A percentile compares a stretch with the other conserved stretches of the same genome.
Conservation (phyloP, 2,329 filamentous ascomycete species). For the Clonostachys rosea region DNA sequence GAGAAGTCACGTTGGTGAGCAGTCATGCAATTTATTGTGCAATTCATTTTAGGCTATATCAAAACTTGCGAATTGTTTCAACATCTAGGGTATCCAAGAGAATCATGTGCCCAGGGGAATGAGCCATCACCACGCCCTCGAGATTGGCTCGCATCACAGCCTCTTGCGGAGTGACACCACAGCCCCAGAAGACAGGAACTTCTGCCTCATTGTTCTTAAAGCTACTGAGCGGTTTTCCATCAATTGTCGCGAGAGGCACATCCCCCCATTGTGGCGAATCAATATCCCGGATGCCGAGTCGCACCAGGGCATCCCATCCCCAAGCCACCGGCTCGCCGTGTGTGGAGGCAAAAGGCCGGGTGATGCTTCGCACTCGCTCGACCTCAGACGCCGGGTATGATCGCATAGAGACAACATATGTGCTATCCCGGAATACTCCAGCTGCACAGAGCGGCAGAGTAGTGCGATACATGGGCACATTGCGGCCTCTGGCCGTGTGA, state of each 20-base stretch:
- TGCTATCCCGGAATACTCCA: slow-evolving; percentile 49
- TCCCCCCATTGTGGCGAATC: slow-evolving; percentile 54
- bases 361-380: slow-evolving; percentile 47
- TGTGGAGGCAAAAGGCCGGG: slow-evolving; percentile 46
- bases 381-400: slow-evolving; percentile 46
- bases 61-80: slow-evolving; percentile 14
- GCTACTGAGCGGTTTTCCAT: slow-evolving; percentile 27
- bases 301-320: slow-evolving; percentile 52
- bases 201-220: slow-evolving; percentile 28
- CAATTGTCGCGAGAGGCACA: slow-evolving; percentile 23
- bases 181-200: slow-evolving; percentile 58
- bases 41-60: too few relatives aligned
- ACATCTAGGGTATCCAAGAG: slow-evolving; percentile 45
- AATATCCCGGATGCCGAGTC: slow-evolving; percentile 50
- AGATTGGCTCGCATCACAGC: slow-evolving; percentile 52
- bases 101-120: slow-evolving; percentile 60
- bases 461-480: slow-evolving; percentile 60
- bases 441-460: slow-evolving; percentile 49
- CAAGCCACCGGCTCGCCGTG: slow-evolving; percentile 63
- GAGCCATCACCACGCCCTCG: slow-evolving; percentile 53
- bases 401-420: slow-evolving; percentile 61
- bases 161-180: slow-evolving; percentile 62
- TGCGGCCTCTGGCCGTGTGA: slow-evolving; percentile 40
- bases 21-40: too few relatives aligned
- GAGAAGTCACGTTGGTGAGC: too few relatives aligned